Evolutionary conservation across 179 eudicot genomes (phyloP).

Genomic region (Drosera spatulata): DNA sequence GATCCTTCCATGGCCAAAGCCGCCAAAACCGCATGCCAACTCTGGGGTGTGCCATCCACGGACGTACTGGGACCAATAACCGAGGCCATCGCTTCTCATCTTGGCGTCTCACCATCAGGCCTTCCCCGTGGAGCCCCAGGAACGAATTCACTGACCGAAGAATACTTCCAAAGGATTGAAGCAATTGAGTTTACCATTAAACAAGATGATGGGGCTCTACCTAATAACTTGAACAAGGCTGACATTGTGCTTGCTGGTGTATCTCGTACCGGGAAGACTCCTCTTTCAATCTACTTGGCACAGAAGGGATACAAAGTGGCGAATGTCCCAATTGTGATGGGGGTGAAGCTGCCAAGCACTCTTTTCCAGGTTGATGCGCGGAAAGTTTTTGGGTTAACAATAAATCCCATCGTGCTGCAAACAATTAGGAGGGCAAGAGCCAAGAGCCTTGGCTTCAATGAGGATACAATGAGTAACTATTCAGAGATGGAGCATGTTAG

Average conservation of each 20-base stretch:
- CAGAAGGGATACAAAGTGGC: constrained; percentile 96
- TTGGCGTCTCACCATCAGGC: constrained; percentile 84
- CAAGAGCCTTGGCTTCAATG: constrained; percentile 64
- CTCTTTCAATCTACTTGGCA: constrained; percentile 78
- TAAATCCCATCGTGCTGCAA: constrained; percentile 62
- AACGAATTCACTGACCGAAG: constrained; percentile 46
- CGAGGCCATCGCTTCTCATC: constrained; percentile 71
- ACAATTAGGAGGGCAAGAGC: constrained; percentile 74
- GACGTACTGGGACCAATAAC: constrained; percentile 80
- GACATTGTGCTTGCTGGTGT: constrained; percentile 87
- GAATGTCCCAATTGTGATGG: constrained; percentile 82
- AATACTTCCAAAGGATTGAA: constrained; percentile 76
- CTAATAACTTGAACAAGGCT: constrained; percentile 61
- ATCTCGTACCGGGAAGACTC: constrained; percentile 93
- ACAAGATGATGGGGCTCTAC: constrained; percentile 94
- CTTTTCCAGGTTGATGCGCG: constrained; percentile 65
- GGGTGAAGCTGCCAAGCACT: constrained; percentile 44
- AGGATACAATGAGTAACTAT: constrained; percentile 41
- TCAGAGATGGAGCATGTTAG: constrained; percentile 70
- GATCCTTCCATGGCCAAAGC: constrained; percentile 78
- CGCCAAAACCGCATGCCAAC: constrained; percentile 62
- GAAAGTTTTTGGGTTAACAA: constrained; percentile 78
- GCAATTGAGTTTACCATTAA: constrained; percentile 93
- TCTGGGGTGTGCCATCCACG: constrained; percentile 66
- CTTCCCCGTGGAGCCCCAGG: constrained; percentile 92